Percentiles rank a stretch among this genome's conserved stretches.
Evolutionary conservation across 2,329 filamentous ascomycete genomes (phyloP).

Genomic region (Blumeria hordei): DNA sequence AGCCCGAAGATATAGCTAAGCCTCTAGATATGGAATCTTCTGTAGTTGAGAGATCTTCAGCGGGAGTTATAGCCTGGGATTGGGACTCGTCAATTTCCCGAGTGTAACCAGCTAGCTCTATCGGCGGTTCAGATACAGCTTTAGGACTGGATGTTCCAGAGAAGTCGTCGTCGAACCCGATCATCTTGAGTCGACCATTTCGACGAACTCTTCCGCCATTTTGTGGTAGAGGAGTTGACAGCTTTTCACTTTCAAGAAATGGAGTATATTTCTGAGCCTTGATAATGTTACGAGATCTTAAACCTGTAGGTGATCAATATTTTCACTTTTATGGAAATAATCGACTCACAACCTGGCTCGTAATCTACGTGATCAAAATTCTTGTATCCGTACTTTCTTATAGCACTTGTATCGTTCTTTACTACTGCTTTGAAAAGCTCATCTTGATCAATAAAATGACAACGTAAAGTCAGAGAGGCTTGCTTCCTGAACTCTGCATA

Average conservation of each 20-base stretch:
- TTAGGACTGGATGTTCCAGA: not conserved
- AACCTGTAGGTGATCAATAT: no score
- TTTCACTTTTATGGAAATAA: no score
- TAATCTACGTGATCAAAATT: no score
- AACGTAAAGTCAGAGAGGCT: constrained; percentile 49
- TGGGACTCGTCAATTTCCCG: no score
- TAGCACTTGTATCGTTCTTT: constrained; percentile 45
- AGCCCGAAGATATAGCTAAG: constrained; percentile 32
- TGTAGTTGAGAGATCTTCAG: constrained; percentile 4
- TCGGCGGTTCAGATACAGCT: not conserved
- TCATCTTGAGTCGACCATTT: constrained; percentile 35
- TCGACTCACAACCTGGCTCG: no score
- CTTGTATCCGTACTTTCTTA: constrained; percentile 16
- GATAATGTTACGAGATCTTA: no score
- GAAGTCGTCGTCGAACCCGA: constrained; percentile 38
- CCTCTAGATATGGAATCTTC: constrained; percentile 15
- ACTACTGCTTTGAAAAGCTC: constrained; percentile 84
- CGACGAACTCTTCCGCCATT: constrained; percentile 17
- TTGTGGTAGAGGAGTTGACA: constrained; percentile 5
- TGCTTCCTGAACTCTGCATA: constrained; percentile 41
- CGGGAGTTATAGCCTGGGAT: constrained; percentile 9
- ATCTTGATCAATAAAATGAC: constrained; percentile 66
- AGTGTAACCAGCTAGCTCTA: no score
- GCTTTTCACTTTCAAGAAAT: no score
- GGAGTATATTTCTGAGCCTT: no score